phyloP scores from a whole-genome alignment of 331 rosid genomes.

The Malus hybrid region DNA sequence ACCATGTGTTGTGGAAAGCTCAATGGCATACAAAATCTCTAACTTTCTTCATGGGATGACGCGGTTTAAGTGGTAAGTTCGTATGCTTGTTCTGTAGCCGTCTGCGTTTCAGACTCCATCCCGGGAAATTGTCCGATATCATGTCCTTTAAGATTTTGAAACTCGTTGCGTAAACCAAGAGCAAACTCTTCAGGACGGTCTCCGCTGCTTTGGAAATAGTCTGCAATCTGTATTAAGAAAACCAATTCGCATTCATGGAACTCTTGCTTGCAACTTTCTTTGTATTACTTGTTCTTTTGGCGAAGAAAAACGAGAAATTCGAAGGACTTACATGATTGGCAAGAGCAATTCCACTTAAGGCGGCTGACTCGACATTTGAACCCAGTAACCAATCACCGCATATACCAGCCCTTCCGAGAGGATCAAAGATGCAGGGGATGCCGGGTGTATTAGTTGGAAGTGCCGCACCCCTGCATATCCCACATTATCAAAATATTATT shows the following conservation, averaged over 20 bases:
- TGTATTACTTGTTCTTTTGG: not conserved
- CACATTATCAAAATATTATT: not conserved
- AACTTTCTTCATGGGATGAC: not conserved
- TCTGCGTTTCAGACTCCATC: constrained; percentile 27
- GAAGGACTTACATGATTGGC: constrained; percentile 62
- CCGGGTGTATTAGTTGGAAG: constrained; percentile 82
- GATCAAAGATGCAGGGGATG: constrained; percentile 86
- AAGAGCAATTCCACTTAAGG: constrained; percentile 73
- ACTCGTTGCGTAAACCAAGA: constrained; percentile 55
- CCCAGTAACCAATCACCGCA: constrained; percentile 98
- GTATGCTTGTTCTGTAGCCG: constrained; percentile 10
- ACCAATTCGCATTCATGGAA: not conserved
- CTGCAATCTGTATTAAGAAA: constrained; percentile 56
- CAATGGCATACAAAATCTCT: not conserved
- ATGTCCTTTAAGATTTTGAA: constrained; percentile 56
- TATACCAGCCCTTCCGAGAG: constrained; percentile 79
- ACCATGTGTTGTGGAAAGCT: not conserved
- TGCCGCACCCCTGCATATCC: constrained; percentile 81
- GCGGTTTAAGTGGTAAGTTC: constrained; percentile 26
- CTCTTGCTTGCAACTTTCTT: not conserved
- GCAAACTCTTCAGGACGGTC: constrained; percentile 44
- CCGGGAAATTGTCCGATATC: constrained; percentile 83
- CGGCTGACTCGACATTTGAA: constrained; percentile 86
- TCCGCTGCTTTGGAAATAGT: constrained; percentile 46
- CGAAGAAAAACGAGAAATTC: not conserved